Conservation (phyloP, 2,329 filamentous ascomycete genomes). For the Fragosphaeria purpurea region DNA sequence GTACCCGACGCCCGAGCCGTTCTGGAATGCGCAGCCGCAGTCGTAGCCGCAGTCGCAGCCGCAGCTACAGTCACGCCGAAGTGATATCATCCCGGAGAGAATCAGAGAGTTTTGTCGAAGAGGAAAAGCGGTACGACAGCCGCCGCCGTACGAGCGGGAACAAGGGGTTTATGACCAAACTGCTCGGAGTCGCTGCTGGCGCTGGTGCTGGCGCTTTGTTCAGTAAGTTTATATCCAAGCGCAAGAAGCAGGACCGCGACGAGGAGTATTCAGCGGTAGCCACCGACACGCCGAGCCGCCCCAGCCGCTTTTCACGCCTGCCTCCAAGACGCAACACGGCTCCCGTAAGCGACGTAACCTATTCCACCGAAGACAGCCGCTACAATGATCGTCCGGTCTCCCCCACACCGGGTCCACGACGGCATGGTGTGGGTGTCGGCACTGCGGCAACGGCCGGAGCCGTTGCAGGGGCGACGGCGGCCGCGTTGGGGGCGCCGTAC, state of each 20-base stretch:
- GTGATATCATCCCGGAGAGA: slow-evolving; percentile 41
- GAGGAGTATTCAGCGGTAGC: slow-evolving; percentile 55
- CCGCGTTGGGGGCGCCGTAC: slow-evolving; percentile 30
- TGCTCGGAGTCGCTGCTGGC: slow-evolving; percentile 51
- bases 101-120: slow-evolving; percentile 46
- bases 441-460: background rate
- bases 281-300: slow-evolving; percentile 48
- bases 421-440: background rate
- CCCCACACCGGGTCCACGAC: slow-evolving; percentile 33
- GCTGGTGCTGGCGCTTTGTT: slow-evolving; percentile 53
- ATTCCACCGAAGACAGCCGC: slow-evolving; percentile 20
- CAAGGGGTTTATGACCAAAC: slow-evolving; percentile 49
- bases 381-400: slow-evolving; percentile 26
- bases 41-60: slow-evolving; percentile 23
- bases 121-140: slow-evolving; percentile 57
- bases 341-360: slow-evolving; percentile 39
- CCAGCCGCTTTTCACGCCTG: slow-evolving; percentile 22
- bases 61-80: slow-evolving; percentile 27
- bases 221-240: slow-evolving; percentile 47
- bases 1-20: slow-evolving; percentile 26
- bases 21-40: slow-evolving; percentile 26
- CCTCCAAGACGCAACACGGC: slow-evolving; percentile 17
- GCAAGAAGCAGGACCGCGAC: slow-evolving; percentile 31
- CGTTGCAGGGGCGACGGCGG: slow-evolving; percentile 24
- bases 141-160: slow-evolving; percentile 29